A percentile compares a stretch with the other conserved stretches of the same genome.
Evolutionary conservation across 176 grass and related monocot species (phyloP).

Genomic region (Oryza coarctata): DNA sequence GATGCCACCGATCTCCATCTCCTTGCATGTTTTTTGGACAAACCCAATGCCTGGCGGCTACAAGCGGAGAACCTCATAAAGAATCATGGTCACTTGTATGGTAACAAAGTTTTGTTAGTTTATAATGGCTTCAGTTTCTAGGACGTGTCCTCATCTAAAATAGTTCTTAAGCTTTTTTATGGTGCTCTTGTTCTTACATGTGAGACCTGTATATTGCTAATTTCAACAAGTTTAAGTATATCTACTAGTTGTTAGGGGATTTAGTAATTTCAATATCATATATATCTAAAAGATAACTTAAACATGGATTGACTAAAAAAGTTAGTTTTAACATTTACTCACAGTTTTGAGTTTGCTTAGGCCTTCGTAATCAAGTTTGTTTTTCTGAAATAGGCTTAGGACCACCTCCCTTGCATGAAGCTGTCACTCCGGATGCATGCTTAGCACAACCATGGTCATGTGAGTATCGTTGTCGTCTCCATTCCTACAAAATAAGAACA

Average conservation of each 20-base stretch:
- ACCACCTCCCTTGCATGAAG: constrained; percentile 61
- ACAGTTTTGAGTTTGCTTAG: constrained; percentile 57
- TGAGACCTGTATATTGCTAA: too few relatives aligned
- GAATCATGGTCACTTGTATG: constrained; percentile 68
- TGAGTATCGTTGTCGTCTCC: constrained; percentile 67
- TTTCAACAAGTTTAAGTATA: too few relatives aligned
- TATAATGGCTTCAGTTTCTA: too few relatives aligned
- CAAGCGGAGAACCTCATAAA: constrained; percentile 64
- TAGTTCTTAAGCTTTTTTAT: too few relatives aligned
- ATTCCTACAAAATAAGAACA: constrained; percentile 85
- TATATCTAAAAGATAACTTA: too few relatives aligned
- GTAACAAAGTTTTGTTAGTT: too few relatives aligned
- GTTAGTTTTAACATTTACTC: constrained; percentile 15
- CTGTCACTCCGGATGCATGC: constrained; percentile 72
- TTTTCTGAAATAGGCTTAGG: constrained; percentile 44
- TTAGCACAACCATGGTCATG: constrained; percentile 61
- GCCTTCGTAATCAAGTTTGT: constrained; percentile 40
- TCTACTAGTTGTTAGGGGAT: too few relatives aligned
- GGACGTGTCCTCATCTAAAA: too few relatives aligned
- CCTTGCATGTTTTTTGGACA: constrained; percentile 32
- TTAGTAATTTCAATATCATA: too few relatives aligned
- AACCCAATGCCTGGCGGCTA: constrained; percentile 36
- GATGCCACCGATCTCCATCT: constrained; percentile 40
- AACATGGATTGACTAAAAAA: too few relatives aligned
- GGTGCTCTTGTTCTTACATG: too few relatives aligned